Evolutionary conservation across 2,329 filamentous ascomycete genomes (phyloP).

Genomic region (Pseudocercospora fuligena): DNA sequence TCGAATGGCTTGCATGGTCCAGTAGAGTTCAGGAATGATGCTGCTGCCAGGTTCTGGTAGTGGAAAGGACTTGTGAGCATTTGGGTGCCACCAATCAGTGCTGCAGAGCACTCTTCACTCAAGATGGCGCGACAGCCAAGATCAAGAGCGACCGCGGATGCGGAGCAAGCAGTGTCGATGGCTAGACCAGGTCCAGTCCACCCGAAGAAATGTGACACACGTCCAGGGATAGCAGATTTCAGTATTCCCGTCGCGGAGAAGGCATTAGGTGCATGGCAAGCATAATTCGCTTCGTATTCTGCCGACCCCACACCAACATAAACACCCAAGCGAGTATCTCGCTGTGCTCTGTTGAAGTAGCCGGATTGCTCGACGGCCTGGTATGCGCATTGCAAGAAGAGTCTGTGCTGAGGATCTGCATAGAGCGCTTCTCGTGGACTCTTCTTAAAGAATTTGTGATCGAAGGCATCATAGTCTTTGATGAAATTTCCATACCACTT

Average conservation of each 20-base stretch:
- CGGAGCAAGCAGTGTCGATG: constrained; percentile 45
- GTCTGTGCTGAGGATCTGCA: constrained; percentile 41
- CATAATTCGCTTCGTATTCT: constrained; percentile 53
- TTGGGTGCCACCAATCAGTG: constrained; percentile 46
- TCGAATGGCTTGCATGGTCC: constrained; percentile 53
- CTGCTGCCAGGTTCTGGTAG: constrained; percentile 44
- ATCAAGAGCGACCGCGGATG: constrained; percentile 41
- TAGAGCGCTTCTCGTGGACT: constrained; percentile 35
- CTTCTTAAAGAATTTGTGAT: constrained; percentile 43
- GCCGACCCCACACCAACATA: constrained; percentile 44
- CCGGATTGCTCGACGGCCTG: constrained; percentile 42
- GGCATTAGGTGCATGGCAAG: constrained; percentile 43
- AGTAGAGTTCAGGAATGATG: constrained; percentile 49
- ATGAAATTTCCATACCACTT: constrained; percentile 24
- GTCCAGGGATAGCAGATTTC: constrained; percentile 32
- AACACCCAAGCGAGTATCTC: constrained; percentile 36
- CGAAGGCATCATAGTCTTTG: constrained; percentile 35
- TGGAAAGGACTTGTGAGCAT: constrained; percentile 40
- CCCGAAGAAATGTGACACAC: constrained; percentile 45
- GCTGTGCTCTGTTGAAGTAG: constrained; percentile 47
- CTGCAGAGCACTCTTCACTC: constrained; percentile 37
- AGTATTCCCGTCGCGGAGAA: constrained; percentile 43
- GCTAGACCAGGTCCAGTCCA: constrained; percentile 48
- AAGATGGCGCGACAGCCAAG: constrained; percentile 37
- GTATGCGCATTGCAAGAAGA: constrained; percentile 39